These are phyloP conservation scores for Nemophila menziesii DNA, from an alignment of 257 asterid species.

Conservation along the genomic window DNA sequence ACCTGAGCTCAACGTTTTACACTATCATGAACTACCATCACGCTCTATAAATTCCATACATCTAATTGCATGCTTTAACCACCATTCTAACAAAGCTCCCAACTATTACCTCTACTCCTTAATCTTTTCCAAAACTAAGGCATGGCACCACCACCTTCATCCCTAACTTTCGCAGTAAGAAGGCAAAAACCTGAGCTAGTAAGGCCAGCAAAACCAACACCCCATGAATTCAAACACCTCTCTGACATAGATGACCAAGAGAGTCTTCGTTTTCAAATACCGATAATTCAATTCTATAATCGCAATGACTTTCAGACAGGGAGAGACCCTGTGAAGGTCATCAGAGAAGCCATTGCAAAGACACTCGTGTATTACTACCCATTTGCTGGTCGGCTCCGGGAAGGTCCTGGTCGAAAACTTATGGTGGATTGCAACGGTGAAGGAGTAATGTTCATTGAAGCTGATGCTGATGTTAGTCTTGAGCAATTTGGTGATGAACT, in stretches of 20 bases:
- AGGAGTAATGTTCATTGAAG: conserved; percentile 19
- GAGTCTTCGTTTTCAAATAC: conserved; percentile 13
- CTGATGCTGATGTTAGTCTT: too few species aligned
- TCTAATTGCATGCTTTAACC: too few species aligned
- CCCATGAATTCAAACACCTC: conserved; percentile 10
- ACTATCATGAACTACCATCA: too few species aligned
- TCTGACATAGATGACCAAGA: conserved; percentile 20
- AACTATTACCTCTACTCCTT: too few species aligned
- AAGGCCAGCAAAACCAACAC: conserved; percentile 15
- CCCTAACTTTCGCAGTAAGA: conserved; percentile 8
- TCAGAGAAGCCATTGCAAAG: conserved; percentile 17
- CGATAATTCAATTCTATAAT: conserved; percentile 6
- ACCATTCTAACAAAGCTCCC: too few species aligned
- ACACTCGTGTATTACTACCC: conserved; percentile 23
- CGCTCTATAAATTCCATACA: too few species aligned
- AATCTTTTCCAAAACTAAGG: too few species aligned
- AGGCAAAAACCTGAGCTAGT: conserved; percentile 15
- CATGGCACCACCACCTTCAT: background rate
- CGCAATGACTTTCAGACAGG: background rate
- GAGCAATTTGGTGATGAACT: conserved; percentile 12
- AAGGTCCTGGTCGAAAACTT: conserved; percentile 14
- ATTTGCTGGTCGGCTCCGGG: conserved; percentile 21
- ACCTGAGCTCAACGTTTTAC: too few species aligned
- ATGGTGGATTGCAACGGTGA: conserved; percentile 21
- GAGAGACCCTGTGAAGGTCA: conserved; percentile 14